Conservation (phyloP, 768 basidiomycete species). For the Dentipellis fragilis region DNA sequence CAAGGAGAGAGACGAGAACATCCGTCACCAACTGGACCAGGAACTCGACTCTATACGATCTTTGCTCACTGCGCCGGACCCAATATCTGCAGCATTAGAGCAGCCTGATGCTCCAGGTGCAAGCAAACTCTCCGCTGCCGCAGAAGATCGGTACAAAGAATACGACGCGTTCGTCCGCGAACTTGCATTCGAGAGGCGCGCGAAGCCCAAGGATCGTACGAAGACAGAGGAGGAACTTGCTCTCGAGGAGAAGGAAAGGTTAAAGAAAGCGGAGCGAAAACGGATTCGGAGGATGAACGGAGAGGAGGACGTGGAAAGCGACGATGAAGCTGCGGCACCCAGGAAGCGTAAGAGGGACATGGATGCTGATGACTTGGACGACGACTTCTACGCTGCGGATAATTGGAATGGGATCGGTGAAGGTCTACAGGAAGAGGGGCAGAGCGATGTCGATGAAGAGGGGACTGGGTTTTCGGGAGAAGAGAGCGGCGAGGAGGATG, state of each 20-base stretch:
- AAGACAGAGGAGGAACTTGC: slow-evolving; percentile 96
- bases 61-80: slow-evolving; percentile 51
- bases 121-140: neutral
- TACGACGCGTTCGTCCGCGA: slow-evolving; percentile 92
- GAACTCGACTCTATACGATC: slow-evolving; percentile 75
- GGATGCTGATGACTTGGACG: slow-evolving; percentile 85
- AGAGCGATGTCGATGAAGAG: slow-evolving; percentile 12
- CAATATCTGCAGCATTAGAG: slow-evolving; percentile 26
- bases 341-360: slow-evolving; percentile 44
- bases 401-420: slow-evolving; percentile 20
- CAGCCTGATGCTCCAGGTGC: neutral
- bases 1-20: slow-evolving; percentile 73
- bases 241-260: slow-evolving; percentile 71
- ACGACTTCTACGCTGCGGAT: slow-evolving; percentile 49
- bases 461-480: slow-evolving; percentile 20
- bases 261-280: slow-evolving; percentile 79
- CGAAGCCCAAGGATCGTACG: slow-evolving; percentile 89
- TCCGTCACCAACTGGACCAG: slow-evolving; percentile 82
- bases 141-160: slow-evolving; percentile 41
- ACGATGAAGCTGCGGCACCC: slow-evolving; percentile 42
- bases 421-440: slow-evolving; percentile 21
- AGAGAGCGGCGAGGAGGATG: slow-evolving; percentile 17
- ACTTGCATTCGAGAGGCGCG: slow-evolving; percentile 86
- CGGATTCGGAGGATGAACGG: slow-evolving; percentile 82
- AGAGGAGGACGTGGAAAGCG: slow-evolving; percentile 51